These are phyloP conservation scores for Neophaeococcomyces mojaviensis DNA, from an alignment of 2,329 filamentous ascomycete genomes.

Conservation along the genomic window DNA sequence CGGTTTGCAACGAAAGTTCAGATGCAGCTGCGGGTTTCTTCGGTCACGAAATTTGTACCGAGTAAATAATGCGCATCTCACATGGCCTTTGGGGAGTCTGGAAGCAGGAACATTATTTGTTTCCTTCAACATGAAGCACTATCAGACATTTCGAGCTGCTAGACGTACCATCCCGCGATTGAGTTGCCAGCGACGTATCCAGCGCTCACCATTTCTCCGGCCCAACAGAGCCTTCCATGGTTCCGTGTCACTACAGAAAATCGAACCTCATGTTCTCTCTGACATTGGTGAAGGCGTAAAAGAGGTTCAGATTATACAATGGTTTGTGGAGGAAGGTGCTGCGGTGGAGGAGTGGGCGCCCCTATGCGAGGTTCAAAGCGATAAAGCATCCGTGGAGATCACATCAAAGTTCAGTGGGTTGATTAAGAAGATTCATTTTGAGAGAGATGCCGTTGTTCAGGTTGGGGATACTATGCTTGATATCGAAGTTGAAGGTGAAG, in stretches of 20 bases:
- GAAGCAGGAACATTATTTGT: too few species aligned
- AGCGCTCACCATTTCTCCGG: conserved; percentile 6
- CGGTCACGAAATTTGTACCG: too few species aligned
- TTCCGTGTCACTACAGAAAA: conserved; percentile 13
- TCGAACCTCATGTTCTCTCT: conserved; percentile 19
- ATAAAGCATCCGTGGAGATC: conserved; percentile 85
- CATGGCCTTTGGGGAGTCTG: too few species aligned
- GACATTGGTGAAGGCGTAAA: conserved; percentile 65
- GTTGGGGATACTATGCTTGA: conserved; percentile 51
- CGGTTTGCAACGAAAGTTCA: too few species aligned
- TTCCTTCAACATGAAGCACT: background rate
- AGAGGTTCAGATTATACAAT: conserved; percentile 98
- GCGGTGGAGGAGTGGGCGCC: conserved; percentile 97
- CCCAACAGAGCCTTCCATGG: conserved; percentile 17
- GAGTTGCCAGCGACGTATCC: background rate
- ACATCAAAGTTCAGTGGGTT: conserved; percentile 92
- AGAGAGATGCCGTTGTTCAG: conserved; percentile 90
- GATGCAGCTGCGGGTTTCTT: too few species aligned
- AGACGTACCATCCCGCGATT: background rate
- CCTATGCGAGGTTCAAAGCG: conserved; percentile 94
- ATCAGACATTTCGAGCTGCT: background rate
- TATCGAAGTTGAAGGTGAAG: conserved; percentile 22
- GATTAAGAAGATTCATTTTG: conserved; percentile 93
- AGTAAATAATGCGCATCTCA: too few species aligned
- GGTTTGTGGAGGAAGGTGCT: conserved; percentile 95